Conservation (phyloP, 140 eudicot species). For the Anethum foeniculum region DNA sequence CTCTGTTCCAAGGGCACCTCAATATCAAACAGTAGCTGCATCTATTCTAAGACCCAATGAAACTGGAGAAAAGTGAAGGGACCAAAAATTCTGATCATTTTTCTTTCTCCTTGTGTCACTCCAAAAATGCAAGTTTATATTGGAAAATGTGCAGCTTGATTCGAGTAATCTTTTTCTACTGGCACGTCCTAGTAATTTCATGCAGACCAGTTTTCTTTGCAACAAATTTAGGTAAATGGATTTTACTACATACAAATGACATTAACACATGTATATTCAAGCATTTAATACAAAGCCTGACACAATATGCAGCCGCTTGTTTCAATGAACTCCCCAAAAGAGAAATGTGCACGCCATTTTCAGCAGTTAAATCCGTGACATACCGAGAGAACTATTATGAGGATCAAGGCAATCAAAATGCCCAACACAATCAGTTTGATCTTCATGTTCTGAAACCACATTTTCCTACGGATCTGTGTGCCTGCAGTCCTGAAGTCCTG, state of each 20-base stretch:
- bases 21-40: not conserved
- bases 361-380: slow-evolving; percentile 33
- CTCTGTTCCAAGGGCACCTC: not conserved
- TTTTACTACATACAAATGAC: slow-evolving; percentile 3
- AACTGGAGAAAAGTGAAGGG: not conserved
- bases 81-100: not conserved
- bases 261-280: not conserved
- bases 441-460: slow-evolving; percentile 45
- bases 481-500: slow-evolving; percentile 34
- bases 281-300: not conserved
- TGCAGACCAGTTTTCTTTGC: slow-evolving; percentile 12
- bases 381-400: slow-evolving; percentile 32
- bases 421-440: slow-evolving; percentile 32
- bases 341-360: slow-evolving; percentile 14
- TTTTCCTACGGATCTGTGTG: slow-evolving; percentile 28
- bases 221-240: not conserved
- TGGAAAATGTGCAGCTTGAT: not conserved
- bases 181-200: not conserved
- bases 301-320: not conserved
- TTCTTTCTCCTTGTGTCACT: not conserved
- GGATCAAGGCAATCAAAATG: slow-evolving; percentile 25
- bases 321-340: not conserved
- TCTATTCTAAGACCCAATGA: not conserved
- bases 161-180: not conserved
- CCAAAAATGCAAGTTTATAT: not conserved